Conservation (phyloP, 2,329 filamentous ascomycete species). For the Trichoderma simmonsii region DNA sequence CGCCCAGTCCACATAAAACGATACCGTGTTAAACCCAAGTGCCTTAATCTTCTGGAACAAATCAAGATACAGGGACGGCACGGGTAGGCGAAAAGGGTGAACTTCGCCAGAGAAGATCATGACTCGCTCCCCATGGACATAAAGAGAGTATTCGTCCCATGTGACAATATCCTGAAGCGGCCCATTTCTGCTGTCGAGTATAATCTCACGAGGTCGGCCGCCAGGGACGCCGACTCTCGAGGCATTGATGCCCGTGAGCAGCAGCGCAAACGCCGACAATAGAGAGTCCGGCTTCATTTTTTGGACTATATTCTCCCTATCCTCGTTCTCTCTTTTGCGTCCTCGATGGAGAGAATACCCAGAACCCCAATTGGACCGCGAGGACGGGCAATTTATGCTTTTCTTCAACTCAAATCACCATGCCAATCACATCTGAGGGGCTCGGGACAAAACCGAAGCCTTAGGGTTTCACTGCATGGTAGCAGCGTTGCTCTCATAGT, state of each 20-base stretch:
- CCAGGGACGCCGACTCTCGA: constrained; percentile 21
- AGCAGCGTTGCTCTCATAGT: background rate
- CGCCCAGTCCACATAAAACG: constrained; percentile 78
- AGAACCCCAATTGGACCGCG: background rate
- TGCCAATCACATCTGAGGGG: background rate
- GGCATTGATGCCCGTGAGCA: constrained; percentile 18
- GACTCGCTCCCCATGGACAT: constrained; percentile 65
- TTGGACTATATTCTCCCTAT: background rate
- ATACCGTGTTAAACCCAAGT: constrained; percentile 74
- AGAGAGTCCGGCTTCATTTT: constrained; percentile 27
- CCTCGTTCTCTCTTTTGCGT: no score
- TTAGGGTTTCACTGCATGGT: background rate
- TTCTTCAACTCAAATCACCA: background rate
- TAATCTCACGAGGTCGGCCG: constrained; percentile 23
- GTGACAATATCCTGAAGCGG: constrained; percentile 48
- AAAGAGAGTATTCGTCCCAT: constrained; percentile 70
- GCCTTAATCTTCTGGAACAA: constrained; percentile 81
- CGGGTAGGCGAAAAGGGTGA: constrained; percentile 59
- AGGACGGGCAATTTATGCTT: background rate
- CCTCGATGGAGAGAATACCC: background rate
- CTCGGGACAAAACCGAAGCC: background rate
- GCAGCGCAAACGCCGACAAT: constrained; percentile 19
- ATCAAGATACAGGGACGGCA: constrained; percentile 57
- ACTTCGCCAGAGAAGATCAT: constrained; percentile 73
- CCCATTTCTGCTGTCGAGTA: constrained; percentile 26